Percentiles rank a stretch among this genome's conserved stretches.
Evolutionary conservation across 768 basidiomycete genomes (phyloP).

Genomic region (Phaeotremella fagi): DNA sequence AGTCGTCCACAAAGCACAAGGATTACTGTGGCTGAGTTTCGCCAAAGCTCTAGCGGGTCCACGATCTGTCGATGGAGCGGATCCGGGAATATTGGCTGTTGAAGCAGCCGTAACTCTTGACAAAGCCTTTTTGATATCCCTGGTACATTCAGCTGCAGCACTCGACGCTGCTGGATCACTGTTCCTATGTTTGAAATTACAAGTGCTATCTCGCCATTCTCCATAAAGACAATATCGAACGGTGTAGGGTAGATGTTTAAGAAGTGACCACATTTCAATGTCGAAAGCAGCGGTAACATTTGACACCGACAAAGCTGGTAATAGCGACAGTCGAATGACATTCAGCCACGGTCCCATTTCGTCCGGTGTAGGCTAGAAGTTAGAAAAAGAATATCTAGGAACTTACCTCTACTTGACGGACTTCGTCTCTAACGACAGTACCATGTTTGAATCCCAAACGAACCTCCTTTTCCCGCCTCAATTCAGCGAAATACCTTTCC

Average conservation of each 20-base stretch:
- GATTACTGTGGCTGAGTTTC: conserved; percentile 90
- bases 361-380: conserved; percentile 27
- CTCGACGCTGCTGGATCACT: conserved; percentile 32
- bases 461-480: conserved; percentile 33
- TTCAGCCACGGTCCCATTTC: conserved; percentile 63
- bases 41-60: conserved; percentile 79
- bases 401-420: conserved; percentile 8
- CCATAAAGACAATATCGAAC: conserved; percentile 88
- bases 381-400: not conserved
- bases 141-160: conserved; percentile 65
- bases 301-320: conserved; percentile 81
- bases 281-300: conserved; percentile 81
- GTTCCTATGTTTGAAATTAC: conserved; percentile 50
- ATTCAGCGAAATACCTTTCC: conserved; percentile 38
- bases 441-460: conserved; percentile 3
- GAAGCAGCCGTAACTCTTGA: conserved; percentile 66
- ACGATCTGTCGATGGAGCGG: conserved; percentile 24
- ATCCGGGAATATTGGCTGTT: not conserved
- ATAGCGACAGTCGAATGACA: conserved; percentile 69
- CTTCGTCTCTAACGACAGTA: not conserved
- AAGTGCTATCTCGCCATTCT: conserved; percentile 85
- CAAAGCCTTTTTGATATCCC: conserved; percentile 82
- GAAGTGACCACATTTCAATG: conserved; percentile 86
- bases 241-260: conserved; percentile 70
- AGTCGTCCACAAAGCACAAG: conserved; percentile 80